These are phyloP conservation scores for Globomyces pollinis-pini DNA, from an alignment of 192 early-diverging fungal genomes.

Conservation along the genomic window DNA sequence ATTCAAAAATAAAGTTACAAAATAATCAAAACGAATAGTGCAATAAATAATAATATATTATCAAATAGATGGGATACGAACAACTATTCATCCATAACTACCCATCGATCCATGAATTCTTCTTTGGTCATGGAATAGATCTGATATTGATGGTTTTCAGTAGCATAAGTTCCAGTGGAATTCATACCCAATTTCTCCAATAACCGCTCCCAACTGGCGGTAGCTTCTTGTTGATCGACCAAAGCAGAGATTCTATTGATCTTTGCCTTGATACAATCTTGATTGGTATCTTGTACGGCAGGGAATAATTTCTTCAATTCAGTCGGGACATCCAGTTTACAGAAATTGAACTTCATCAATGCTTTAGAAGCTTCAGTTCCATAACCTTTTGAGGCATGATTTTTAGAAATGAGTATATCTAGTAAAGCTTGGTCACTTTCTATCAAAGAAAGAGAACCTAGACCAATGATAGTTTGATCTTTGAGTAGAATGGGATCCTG, in stretches of 20 bases:
- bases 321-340: neutral
- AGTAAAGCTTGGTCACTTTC: neutral
- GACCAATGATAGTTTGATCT: neutral
- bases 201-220: neutral
- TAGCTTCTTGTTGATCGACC: neutral
- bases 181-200: neutral
- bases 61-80: too few relatives aligned
- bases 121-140: neutral
- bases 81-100: constrained; percentile 3
- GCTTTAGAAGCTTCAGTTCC: constrained; percentile 1
- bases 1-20: too few relatives aligned
- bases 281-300: too few relatives aligned
- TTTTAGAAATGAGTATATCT: neutral
- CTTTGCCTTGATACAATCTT: too few relatives aligned
- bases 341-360: neutral
- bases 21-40: too few relatives aligned
- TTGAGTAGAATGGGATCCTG: neutral
- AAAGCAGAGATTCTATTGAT: neutral
- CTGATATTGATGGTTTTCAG: neutral
- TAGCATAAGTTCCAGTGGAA: neutral
- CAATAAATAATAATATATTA: constrained; percentile 7
- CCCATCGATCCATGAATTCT: constrained; percentile 5
- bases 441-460: neutral
- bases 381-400: neutral
- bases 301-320: neutral